Conservation (phyloP, 2,329 filamentous ascomycete species). For the Atkinsonella hypoxylon region DNA sequence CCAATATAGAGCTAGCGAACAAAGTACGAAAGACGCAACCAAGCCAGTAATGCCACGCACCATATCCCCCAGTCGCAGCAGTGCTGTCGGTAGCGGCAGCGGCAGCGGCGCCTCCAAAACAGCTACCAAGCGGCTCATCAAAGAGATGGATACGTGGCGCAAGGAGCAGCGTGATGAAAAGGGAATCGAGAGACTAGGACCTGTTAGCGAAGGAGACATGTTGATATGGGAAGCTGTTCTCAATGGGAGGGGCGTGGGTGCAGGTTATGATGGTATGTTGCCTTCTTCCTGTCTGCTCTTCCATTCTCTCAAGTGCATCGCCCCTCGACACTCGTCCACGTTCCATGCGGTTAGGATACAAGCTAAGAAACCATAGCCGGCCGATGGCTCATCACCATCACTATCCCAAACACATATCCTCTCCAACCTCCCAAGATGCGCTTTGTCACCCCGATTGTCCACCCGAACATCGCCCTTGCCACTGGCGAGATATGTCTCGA, state of each 20-base stretch:
- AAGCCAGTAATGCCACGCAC: conserved; percentile 6
- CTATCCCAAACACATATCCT: conserved; percentile 69
- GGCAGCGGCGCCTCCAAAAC: conserved; percentile 25
- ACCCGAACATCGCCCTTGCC: conserved; percentile 60
- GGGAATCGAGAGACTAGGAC: conserved; percentile 48
- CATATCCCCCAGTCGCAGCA: conserved; percentile 7
- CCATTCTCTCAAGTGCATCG: background rate
- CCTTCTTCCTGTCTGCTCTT: background rate
- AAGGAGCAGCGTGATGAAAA: conserved; percentile 34
- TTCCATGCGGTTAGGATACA: background rate
- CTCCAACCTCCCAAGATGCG: conserved; percentile 61
- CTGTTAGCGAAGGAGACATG: conserved; percentile 40
- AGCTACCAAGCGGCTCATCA: conserved; percentile 44
- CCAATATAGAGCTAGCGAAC: background rate
- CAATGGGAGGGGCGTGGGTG: conserved; percentile 42
- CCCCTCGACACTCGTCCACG: background rate
- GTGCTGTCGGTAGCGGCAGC: background rate
- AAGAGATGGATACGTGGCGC: conserved; percentile 43
- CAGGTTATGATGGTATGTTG: conserved; percentile 42
- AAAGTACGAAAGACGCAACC: no score
- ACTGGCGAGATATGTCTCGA: conserved; percentile 93
- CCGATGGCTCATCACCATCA: conserved; percentile 71
- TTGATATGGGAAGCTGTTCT: conserved; percentile 48
- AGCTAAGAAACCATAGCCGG: conserved; percentile 39
- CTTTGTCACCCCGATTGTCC: conserved; percentile 76